Percentiles rank a stretch among this genome's conserved stretches.
These are phyloP conservation scores for Cyclocybe aegerita DNA, from an alignment of 768 basidiomycete species.

Conservation along the genomic window DNA sequence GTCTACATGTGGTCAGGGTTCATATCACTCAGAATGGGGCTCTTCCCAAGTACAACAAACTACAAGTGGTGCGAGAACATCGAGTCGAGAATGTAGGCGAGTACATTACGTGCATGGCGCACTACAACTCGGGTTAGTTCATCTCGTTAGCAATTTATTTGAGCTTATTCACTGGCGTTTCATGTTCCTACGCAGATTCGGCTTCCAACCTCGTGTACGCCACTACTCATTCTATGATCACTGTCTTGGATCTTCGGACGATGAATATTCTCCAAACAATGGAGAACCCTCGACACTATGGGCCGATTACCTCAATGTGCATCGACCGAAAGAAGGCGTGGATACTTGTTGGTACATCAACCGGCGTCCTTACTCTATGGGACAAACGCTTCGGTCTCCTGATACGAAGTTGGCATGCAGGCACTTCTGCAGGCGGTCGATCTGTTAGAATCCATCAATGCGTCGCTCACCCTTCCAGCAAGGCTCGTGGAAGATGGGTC, in stretches of 20 bases:
- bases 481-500: constrained; percentile 87
- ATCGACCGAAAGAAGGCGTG: constrained; percentile 83
- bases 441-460: constrained; percentile 70
- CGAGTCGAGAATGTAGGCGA: constrained; percentile 70
- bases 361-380: constrained; percentile 87
- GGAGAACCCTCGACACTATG: constrained; percentile 83
- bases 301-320: constrained; percentile 84
- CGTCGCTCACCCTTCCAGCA: constrained; percentile 73
- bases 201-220: constrained; percentile 84
- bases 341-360: constrained; percentile 86
- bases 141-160: too few relatives aligned
- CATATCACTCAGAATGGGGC: constrained; percentile 66
- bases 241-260: constrained; percentile 79
- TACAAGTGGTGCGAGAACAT: constrained; percentile 82
- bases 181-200: constrained; percentile 38
- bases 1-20: constrained; percentile 80
- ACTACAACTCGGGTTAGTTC: constrained; percentile 70
- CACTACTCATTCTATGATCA: constrained; percentile 77
- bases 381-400: constrained; percentile 92
- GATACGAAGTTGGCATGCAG: constrained; percentile 85
- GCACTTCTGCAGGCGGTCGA: constrained; percentile 49
- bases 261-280: constrained; percentile 77
- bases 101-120: constrained; percentile 81
- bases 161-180: too few relatives aligned
- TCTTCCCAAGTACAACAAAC: constrained; percentile 80